Percentiles rank a stretch among this genome's conserved stretches.
These are phyloP conservation scores for Margaritispora aquatica DNA, from an alignment of 495 filamentous ascomycete species.

Conservation along the genomic window DNA sequence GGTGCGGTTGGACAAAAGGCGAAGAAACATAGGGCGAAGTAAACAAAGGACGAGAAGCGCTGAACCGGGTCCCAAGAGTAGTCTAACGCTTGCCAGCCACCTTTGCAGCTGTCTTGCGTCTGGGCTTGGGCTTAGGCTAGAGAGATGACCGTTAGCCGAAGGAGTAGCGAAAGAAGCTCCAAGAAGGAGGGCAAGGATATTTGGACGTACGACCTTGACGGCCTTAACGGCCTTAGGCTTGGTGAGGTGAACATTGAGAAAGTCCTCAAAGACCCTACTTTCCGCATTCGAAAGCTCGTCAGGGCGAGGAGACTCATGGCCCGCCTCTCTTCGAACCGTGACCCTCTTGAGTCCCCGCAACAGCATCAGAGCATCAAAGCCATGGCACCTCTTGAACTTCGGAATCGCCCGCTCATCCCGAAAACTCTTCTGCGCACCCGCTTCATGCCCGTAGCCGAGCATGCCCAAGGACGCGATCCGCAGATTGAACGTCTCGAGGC, in stretches of 20 bases:
- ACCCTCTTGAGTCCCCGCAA: conserved; percentile 10
- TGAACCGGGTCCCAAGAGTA: too few species aligned
- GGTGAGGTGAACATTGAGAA: background rate
- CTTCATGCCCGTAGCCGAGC: too few species aligned
- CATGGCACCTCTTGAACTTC: conserved; percentile 3
- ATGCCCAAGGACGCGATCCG: too few species aligned
- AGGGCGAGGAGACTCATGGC: background rate
- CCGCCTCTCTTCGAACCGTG: background rate
- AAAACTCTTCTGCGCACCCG: background rate
- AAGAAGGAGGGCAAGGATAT: background rate
- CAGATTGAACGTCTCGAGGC: too few species aligned
- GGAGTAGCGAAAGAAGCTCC: too few species aligned
- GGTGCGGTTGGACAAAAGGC: too few species aligned
- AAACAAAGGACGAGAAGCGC: too few species aligned
- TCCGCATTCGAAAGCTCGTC: background rate
- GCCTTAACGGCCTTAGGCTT: background rate
- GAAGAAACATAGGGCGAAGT: too few species aligned
- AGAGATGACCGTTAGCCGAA: background rate
- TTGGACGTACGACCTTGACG: background rate
- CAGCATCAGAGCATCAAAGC: conserved; percentile 1
- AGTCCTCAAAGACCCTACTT: background rate
- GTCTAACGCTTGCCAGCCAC: background rate
- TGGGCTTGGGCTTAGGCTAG: background rate
- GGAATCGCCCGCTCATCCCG: background rate
- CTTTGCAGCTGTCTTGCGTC: background rate